A percentile compares a stretch with the other conserved stretches of the same genome.
Conservation (phyloP, 2,329 filamentous ascomycete species). For the Aspergillus quadricinctus region DNA sequence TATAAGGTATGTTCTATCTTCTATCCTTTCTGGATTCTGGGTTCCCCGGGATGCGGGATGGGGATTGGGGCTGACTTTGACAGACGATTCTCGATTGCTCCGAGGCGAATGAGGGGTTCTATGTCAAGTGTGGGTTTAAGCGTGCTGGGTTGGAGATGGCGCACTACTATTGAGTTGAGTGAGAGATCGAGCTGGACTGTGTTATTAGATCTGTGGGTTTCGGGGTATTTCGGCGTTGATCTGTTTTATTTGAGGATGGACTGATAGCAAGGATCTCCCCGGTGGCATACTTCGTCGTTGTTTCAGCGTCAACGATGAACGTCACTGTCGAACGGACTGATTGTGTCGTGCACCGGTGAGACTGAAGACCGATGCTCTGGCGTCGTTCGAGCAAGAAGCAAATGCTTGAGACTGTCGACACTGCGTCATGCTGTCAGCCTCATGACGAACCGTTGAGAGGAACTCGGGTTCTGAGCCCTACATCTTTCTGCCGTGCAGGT, state of each 20-base stretch:
- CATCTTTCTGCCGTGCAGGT: neutral
- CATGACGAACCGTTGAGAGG: neutral
- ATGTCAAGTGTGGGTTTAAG: constrained; percentile 95
- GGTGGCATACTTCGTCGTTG: neutral
- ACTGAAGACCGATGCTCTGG: neutral
- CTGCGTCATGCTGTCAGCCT: neutral
- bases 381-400: too few species aligned
- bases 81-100: constrained; percentile 93
- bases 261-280: neutral
- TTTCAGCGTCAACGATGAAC: neutral
- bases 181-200: neutral
- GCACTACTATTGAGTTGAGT: constrained; percentile 65
- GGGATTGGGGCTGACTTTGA: constrained; percentile 10
- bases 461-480: neutral
- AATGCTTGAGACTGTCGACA: neutral
- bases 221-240: neutral
- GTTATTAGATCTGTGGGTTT: constrained; percentile 2
- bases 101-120: constrained; percentile 94
- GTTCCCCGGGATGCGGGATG: neutral
- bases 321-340: neutral
- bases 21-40: neutral
- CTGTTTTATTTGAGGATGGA: neutral
- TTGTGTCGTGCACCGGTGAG: neutral
- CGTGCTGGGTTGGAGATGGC: constrained; percentile 93
- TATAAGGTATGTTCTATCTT: constrained; percentile 62